These are phyloP conservation scores for Sequoiadendron giganteum DNA, from an alignment of 75 land plant genomes.

Conservation along the genomic window DNA sequence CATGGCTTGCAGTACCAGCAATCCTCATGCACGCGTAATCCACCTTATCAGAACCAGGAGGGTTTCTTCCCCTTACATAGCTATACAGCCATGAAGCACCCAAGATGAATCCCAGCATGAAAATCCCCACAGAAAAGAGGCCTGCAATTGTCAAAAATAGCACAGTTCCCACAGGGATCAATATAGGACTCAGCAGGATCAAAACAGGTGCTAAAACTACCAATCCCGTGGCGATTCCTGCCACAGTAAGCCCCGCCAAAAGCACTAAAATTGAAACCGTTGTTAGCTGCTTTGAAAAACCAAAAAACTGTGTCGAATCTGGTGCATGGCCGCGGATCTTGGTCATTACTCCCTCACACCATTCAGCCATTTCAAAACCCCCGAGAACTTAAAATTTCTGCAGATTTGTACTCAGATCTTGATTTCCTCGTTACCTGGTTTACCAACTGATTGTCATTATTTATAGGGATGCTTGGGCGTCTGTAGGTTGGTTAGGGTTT, in stretches of 20 bases:
- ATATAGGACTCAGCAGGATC: slow-evolving; percentile 75
- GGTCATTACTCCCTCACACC: too few relatives aligned
- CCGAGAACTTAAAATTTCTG: too few relatives aligned
- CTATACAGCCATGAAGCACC: slow-evolving; percentile 61
- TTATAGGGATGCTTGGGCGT: too few relatives aligned
- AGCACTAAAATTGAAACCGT: slow-evolving; percentile 42
- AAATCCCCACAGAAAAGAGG: slow-evolving; percentile 33
- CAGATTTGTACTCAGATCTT: too few relatives aligned
- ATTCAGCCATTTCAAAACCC: too few relatives aligned
- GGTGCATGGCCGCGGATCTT: too few relatives aligned
- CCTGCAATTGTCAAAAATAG: slow-evolving; percentile 39
- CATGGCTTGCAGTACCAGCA: slow-evolving; percentile 61
- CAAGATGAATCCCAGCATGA: slow-evolving; percentile 30
- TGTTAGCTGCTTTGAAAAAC: neutral
- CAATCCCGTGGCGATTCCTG: slow-evolving; percentile 39
- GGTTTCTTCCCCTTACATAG: slow-evolving; percentile 64
- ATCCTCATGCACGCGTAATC: slow-evolving; percentile 60
- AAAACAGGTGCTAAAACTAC: slow-evolving; percentile 60
- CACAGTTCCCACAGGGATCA: slow-evolving; percentile 59
- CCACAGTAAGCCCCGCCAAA: slow-evolving; percentile 48
- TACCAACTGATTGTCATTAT: too few relatives aligned
- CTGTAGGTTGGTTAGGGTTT: too few relatives aligned
- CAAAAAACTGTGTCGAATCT: too few relatives aligned
- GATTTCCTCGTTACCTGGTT: too few relatives aligned
- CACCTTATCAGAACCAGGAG: slow-evolving; percentile 76